Evolutionary conservation across 768 basidiomycete genomes (phyloP).

Genomic region (Termitomyces sp.): DNA sequence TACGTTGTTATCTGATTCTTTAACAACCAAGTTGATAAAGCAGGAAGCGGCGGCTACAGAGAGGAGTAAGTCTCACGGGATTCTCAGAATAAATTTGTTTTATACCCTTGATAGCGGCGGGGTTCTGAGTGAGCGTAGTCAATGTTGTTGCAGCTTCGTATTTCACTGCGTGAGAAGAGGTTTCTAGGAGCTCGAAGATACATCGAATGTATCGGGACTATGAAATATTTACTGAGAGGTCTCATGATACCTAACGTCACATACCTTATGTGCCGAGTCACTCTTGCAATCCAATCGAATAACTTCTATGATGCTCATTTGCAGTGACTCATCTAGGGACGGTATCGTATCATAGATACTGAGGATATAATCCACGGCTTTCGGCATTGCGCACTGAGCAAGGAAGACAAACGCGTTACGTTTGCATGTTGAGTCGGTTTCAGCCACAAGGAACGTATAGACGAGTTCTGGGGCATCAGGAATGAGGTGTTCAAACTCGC

Average conservation of each 20-base stretch:
- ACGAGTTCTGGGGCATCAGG: conserved; percentile 96
- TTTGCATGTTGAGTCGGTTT: conserved; percentile 94
- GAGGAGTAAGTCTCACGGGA: background rate
- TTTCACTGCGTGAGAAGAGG: conserved; percentile 89
- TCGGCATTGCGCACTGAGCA: conserved; percentile 78
- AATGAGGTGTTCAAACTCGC: conserved; percentile 71
- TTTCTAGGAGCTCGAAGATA: conserved; percentile 90
- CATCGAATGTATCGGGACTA: conserved; percentile 92
- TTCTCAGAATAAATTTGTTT: background rate
- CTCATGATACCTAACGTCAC: conserved; percentile 21
- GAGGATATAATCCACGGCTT: conserved; percentile 89
- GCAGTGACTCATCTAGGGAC: conserved; percentile 84
- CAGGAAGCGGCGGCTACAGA: conserved; percentile 78
- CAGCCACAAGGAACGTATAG: conserved; percentile 93
- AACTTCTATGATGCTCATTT: conserved; percentile 94
- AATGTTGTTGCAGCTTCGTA: conserved; percentile 97
- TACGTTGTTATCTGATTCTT: conserved; percentile 99
- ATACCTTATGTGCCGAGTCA: conserved; percentile 79
- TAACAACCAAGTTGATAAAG: conserved; percentile 84
- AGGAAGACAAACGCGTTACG: conserved; percentile 97
- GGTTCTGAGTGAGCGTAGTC: conserved; percentile 91
- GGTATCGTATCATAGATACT: conserved; percentile 82
- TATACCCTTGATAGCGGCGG: conserved; percentile 91
- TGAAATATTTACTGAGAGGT: conserved; percentile 6
- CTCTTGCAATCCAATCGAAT: conserved; percentile 85